Evolutionary conservation across 306 rosid species (phyloP).

Genomic region (Pyrus pyrifolia): DNA sequence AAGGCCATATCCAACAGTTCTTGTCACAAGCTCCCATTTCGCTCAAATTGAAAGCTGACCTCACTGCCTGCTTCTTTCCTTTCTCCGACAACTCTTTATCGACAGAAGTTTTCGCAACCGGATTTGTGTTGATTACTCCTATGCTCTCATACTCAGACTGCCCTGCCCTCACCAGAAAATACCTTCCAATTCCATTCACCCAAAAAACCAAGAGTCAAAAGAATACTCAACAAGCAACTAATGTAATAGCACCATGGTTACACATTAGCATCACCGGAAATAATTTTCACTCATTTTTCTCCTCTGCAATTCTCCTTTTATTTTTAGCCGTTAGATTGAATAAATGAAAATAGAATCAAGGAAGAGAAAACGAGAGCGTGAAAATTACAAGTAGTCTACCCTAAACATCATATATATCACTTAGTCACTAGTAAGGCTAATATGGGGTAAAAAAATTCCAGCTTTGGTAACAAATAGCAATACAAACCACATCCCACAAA

Average conservation of each 20-base stretch:
- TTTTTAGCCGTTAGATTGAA: too few relatives aligned
- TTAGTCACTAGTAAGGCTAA: not conserved
- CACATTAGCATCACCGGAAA: not conserved
- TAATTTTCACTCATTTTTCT: too few relatives aligned
- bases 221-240: not conserved
- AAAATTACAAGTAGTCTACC: not conserved
- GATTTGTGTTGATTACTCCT: slow-evolving; percentile 79
- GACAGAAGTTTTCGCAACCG: slow-evolving; percentile 76
- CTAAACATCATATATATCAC: not conserved
- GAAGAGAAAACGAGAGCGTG: too few relatives aligned
- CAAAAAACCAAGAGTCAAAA: not conserved
- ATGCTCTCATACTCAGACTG: slow-evolving; percentile 82
- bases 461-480: not conserved
- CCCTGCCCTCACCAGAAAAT: slow-evolving; percentile 84
- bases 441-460: not conserved
- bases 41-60: slow-evolving; percentile 67
- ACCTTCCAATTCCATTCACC: slow-evolving; percentile 38
- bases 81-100: slow-evolving; percentile 72
- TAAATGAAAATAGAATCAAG: too few relatives aligned
- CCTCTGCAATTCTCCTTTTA: too few relatives aligned
- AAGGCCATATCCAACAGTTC: slow-evolving; percentile 95
- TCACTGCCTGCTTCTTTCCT: slow-evolving; percentile 65
- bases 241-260: not conserved
- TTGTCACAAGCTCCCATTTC: slow-evolving; percentile 74
- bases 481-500: not conserved